These are phyloP conservation scores for Botryotinia calthae DNA, from an alignment of 2,329 filamentous ascomycete species.

Conservation along the genomic window DNA sequence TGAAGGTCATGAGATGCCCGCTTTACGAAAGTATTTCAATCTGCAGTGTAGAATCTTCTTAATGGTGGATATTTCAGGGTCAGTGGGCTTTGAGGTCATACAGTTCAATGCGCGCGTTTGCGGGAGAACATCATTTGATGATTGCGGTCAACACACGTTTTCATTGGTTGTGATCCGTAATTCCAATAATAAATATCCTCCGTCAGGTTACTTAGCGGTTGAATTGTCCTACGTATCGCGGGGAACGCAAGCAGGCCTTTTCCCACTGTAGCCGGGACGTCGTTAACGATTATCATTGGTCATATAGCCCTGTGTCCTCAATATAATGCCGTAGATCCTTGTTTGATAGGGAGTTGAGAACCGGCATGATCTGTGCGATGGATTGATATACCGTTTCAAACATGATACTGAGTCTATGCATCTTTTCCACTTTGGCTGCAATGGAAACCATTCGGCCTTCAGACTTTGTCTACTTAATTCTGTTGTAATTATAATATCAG, in stretches of 20 bases:
- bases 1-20: background rate
- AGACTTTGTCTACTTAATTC: constrained; percentile 18
- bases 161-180: background rate
- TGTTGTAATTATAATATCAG: constrained; percentile 13
- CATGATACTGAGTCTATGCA: constrained; percentile 15
- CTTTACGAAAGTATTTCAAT: background rate
- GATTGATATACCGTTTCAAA: constrained; percentile 21
- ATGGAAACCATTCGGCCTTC: constrained; percentile 13
- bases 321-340: constrained; percentile 12
- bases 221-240: background rate
- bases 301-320: background rate
- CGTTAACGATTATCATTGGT: constrained; percentile 2
- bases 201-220: background rate
- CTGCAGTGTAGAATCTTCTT: background rate
- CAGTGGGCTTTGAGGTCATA: background rate
- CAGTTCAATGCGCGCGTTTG: background rate
- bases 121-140: background rate
- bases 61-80: background rate
- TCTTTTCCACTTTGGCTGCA: constrained; percentile 9
- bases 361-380: constrained; percentile 17
- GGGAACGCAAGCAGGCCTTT: constrained; percentile 4
- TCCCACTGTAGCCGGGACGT: constrained; percentile 2
- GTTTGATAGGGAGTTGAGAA: background rate
- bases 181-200: background rate
- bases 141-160: background rate